phyloP scores from a whole-genome alignment of 768 basidiomycete species.

The Panaeolus papilionaceus region DNA sequence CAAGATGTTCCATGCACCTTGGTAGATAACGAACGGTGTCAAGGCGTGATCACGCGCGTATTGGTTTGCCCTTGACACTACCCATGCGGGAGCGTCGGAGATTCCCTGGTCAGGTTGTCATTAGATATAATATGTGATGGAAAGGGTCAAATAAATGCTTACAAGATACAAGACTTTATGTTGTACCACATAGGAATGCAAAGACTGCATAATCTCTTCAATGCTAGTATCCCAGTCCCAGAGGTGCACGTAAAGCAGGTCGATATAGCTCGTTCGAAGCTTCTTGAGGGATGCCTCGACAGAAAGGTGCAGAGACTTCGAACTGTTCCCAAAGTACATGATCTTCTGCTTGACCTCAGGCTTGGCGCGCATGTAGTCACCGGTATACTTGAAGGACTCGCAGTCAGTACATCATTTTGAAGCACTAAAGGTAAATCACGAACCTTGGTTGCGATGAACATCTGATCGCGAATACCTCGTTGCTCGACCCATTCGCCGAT shows the following conservation, averaged over 20 bases:
- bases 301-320: conserved; percentile 49
- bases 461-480: conserved; percentile 43
- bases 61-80: conserved; percentile 52
- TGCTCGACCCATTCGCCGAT: conserved; percentile 52
- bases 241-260: conserved; percentile 51
- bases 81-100: conserved; percentile 52
- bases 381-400: conserved; percentile 15
- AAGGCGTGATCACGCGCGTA: conserved; percentile 54
- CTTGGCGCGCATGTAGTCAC: conserved; percentile 46
- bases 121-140: no score
- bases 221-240: conserved; percentile 60
- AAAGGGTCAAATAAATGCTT: no score
- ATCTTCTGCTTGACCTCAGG: conserved; percentile 42
- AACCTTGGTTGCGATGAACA: conserved; percentile 44
- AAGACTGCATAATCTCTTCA: conserved; percentile 60
- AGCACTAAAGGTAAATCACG: background rate
- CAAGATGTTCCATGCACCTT: conserved; percentile 49
- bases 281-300: conserved; percentile 49
- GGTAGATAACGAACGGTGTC: conserved; percentile 59
- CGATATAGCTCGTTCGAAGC: conserved; percentile 51
- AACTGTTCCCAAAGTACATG: conserved; percentile 53
- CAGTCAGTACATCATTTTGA: background rate
- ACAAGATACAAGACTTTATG: conserved; percentile 54
- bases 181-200: conserved; percentile 56
- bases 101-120: conserved; percentile 33